phyloP scores from a whole-genome alignment of 2,329 filamentous ascomycete species.

The Fragosphaeria purpurea region DNA sequence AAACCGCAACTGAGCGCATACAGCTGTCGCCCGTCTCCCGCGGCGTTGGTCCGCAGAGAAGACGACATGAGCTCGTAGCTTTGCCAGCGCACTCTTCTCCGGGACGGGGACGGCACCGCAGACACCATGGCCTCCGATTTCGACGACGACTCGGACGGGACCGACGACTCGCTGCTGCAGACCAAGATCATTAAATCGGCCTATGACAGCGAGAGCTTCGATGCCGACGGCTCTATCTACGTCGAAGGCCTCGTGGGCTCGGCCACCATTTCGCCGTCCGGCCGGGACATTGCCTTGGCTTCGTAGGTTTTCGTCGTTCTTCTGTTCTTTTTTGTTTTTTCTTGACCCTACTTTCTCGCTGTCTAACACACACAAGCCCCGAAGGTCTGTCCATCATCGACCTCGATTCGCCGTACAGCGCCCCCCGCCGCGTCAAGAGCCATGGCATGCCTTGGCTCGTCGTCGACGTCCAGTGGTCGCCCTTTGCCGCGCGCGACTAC shows the following conservation, averaged over 20 bases:
- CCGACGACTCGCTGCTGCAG: constrained; percentile 43
- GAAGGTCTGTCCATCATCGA: constrained; percentile 88
- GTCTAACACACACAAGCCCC: constrained; percentile 36
- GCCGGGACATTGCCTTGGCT: constrained; percentile 80
- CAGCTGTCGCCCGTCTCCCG: too few relatives aligned
- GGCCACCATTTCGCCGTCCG: constrained; percentile 84
- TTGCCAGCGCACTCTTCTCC: too few relatives aligned
- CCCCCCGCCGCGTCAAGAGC: constrained; percentile 68
- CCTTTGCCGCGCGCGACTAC: constrained; percentile 78
- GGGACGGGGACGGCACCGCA: too few relatives aligned
- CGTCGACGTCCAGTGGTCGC: constrained; percentile 94
- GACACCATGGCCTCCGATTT: constrained; percentile 35
- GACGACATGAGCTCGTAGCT: too few relatives aligned
- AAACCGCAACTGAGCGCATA: too few relatives aligned
- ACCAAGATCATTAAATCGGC: constrained; percentile 55
- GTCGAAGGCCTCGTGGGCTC: constrained; percentile 77
- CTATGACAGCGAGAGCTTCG: constrained; percentile 80
- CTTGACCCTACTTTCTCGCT: too few relatives aligned
- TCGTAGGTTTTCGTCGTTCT: constrained; percentile 40
- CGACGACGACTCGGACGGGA: constrained; percentile 13
- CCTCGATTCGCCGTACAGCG: constrained; percentile 78
- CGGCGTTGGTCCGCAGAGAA: too few relatives aligned
- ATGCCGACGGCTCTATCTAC: constrained; percentile 72
- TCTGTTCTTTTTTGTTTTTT: too few relatives aligned
- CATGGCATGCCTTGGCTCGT: constrained; percentile 91